A percentile compares a stretch with the other conserved stretches of the same genome.
phyloP scores from a whole-genome alignment of 2,329 filamentous ascomycete species.

The Aspergillus hiratsukae region DNA sequence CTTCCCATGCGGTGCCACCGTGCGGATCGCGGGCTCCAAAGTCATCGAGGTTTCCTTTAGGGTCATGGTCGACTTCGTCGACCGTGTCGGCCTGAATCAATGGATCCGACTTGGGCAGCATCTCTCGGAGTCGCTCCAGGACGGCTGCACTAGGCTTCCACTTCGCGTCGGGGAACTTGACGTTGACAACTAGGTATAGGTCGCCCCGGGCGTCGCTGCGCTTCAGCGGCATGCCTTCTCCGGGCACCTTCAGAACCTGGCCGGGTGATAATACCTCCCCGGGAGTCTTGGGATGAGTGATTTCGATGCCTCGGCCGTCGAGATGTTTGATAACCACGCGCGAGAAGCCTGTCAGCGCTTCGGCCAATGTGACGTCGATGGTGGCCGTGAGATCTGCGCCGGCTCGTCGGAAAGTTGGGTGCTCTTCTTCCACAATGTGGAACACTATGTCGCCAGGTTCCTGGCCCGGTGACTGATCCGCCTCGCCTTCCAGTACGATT shows the following conservation, averaged over 20 bases:
- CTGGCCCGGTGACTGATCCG: slow-evolving; percentile 85
- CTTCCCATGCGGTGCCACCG: slow-evolving; percentile 44
- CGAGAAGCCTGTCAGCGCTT: slow-evolving; percentile 84
- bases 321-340: slow-evolving; percentile 87
- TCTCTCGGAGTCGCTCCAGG: slow-evolving; percentile 65
- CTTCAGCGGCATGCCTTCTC: slow-evolving; percentile 94
- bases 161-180: slow-evolving; percentile 82
- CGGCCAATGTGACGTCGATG: slow-evolving; percentile 73
- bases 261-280: slow-evolving; percentile 79
- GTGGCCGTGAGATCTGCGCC: slow-evolving; percentile 81
- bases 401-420: slow-evolving; percentile 75
- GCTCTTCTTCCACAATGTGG: slow-evolving; percentile 73
- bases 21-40: slow-evolving; percentile 44
- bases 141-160: slow-evolving; percentile 72
- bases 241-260: slow-evolving; percentile 77
- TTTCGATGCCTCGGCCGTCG: slow-evolving; percentile 82
- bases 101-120: slow-evolving; percentile 63
- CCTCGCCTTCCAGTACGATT: slow-evolving; percentile 88
- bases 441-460: slow-evolving; percentile 93
- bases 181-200: slow-evolving; percentile 77
- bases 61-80: slow-evolving; percentile 84
- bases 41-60: slow-evolving; percentile 77
- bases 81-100: slow-evolving; percentile 67
- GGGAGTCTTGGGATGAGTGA: slow-evolving; percentile 68
- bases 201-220: slow-evolving; percentile 78